These are phyloP conservation scores for Sclerospora graminicola DNA, from an alignment of 352 stramenopile species.

Conservation along the genomic window DNA sequence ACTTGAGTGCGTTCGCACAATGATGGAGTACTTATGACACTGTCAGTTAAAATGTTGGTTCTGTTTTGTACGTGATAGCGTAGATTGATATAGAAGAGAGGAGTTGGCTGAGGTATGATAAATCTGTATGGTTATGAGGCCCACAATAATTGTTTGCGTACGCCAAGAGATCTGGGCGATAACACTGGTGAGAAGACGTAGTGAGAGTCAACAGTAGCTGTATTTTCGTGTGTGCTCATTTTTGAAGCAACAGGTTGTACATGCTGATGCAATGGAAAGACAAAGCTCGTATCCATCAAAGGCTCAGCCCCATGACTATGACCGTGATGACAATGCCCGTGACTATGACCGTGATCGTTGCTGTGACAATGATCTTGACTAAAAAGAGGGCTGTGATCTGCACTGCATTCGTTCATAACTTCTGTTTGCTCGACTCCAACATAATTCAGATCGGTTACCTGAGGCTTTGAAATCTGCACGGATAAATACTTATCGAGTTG, in stretches of 20 bases:
- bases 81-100: background rate
- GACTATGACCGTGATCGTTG: slow-evolving; percentile 7
- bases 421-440: slow-evolving; percentile 2
- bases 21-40: no score
- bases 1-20: no score
- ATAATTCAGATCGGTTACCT: slow-evolving; percentile 8
- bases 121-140: slow-evolving; percentile 7
- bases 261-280: slow-evolving; percentile 6
- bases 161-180: slow-evolving; percentile 4
- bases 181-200: slow-evolving; percentile 6
- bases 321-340: slow-evolving; percentile 14
- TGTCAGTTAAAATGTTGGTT: background rate
- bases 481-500: slow-evolving; percentile 44
- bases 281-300: slow-evolving; percentile 2
- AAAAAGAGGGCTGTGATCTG: slow-evolving; percentile 10
- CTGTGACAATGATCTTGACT: slow-evolving; percentile 12
- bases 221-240: slow-evolving; percentile 62
- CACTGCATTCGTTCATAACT: slow-evolving; percentile 10
- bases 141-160: slow-evolving; percentile 2
- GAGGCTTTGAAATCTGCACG: slow-evolving; percentile 47
- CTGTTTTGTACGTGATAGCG: no score
- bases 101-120: background rate
- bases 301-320: slow-evolving; percentile 14
- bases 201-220: slow-evolving; percentile 38
- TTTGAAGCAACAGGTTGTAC: slow-evolving; percentile 11